phyloP scores from a whole-genome alignment of 331 rosid species.

The Rosa hybrid region DNA sequence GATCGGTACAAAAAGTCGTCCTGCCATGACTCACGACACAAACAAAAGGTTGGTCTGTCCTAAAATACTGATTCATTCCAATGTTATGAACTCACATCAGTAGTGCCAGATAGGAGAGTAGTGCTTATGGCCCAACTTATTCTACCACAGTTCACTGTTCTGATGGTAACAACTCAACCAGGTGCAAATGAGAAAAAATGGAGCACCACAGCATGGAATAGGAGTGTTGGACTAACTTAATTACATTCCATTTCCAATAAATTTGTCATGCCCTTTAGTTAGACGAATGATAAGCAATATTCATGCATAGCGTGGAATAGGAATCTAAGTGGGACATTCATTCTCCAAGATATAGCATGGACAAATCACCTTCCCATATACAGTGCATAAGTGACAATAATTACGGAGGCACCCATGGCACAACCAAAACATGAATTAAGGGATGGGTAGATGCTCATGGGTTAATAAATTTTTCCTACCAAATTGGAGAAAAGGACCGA shows the following conservation, averaged over 20 bases:
- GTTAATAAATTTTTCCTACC: not conserved
- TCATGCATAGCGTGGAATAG: not conserved
- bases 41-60: not conserved
- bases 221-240: not conserved
- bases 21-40: not conserved
- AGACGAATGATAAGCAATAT: not conserved
- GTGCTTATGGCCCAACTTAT: not conserved
- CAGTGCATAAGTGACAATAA: not conserved
- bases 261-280: not conserved
- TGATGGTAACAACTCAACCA: not conserved
- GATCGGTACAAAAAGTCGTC: not conserved
- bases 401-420: not conserved
- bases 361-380: not conserved
- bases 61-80: not conserved
- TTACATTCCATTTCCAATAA: constrained; percentile 3
- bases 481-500: not conserved
- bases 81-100: not conserved
- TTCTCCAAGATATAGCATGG: not conserved
- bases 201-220: not conserved
- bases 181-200: not conserved
- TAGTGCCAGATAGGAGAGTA: not conserved
- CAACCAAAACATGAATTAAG: not conserved
- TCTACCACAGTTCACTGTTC: not conserved
- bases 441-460: not conserved
- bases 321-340: not conserved